These are phyloP conservation scores for Exophiala lecanii-corni DNA, from an alignment of 2,329 filamentous ascomycete genomes.

Conservation along the genomic window DNA sequence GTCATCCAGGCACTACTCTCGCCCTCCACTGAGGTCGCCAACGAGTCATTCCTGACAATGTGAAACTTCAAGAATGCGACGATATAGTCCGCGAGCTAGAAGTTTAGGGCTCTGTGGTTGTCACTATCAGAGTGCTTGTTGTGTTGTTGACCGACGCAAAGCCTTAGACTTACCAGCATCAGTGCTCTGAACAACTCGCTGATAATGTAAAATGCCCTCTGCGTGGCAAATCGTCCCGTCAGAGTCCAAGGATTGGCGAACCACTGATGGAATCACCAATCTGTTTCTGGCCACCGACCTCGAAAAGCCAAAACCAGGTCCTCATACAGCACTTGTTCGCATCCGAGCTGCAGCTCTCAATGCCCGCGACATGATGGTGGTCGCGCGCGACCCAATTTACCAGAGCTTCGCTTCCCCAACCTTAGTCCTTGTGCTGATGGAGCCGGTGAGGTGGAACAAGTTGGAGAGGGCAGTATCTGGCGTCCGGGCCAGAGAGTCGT, in stretches of 20 bases:
- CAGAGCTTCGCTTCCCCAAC: slow-evolving; percentile 11
- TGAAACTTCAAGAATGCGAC: too few species aligned
- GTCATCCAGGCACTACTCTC: too few species aligned
- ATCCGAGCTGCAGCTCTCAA: slow-evolving; percentile 10
- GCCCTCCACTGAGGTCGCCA: too few species aligned
- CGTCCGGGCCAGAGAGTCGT: slow-evolving; percentile 5
- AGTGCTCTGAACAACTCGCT: neutral
- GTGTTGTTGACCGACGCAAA: too few species aligned
- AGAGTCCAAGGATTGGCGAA: slow-evolving; percentile 10
- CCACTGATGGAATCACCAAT: slow-evolving; percentile 5
- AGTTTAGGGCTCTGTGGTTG: too few species aligned
- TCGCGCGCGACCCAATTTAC: slow-evolving; percentile 9
- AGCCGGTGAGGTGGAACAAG: slow-evolving; percentile 33
- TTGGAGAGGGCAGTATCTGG: slow-evolving; percentile 24
- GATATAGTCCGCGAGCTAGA: too few species aligned
- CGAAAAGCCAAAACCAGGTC: slow-evolving; percentile 3
- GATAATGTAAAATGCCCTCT: slow-evolving; percentile 3
- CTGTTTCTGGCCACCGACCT: slow-evolving; percentile 4
- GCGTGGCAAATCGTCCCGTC: slow-evolving; percentile 12
- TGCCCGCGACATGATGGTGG: slow-evolving; percentile 12
- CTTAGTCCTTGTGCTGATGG: slow-evolving; percentile 36
- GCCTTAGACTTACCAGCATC: neutral
- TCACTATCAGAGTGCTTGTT: too few species aligned
- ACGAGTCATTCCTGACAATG: too few species aligned
- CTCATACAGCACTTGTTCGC: slow-evolving; percentile 6